A percentile compares a stretch with the other conserved stretches of the same genome.
These are phyloP conservation scores for Cotoneaster glaucophyllus DNA, from an alignment of 306 rosid species.

Conservation along the genomic window DNA sequence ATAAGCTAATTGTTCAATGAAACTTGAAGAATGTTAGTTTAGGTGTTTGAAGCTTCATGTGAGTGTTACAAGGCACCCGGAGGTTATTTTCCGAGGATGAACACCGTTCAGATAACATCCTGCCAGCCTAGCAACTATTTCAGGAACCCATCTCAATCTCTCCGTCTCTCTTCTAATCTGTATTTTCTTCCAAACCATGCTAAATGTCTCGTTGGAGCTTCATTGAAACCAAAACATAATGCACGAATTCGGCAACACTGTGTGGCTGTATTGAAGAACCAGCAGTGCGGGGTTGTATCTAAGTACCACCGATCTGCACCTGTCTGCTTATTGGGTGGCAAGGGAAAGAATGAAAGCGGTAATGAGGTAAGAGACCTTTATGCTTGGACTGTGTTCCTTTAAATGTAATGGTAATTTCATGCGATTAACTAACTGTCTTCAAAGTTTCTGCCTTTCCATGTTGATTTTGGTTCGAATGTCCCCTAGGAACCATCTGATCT, in stretches of 20 bases:
- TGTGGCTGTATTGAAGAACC: neutral
- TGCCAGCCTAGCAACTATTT: conserved; percentile 5
- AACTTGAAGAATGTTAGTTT: neutral
- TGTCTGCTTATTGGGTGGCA: conserved; percentile 3
- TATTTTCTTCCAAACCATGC: neutral
- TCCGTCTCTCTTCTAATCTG: neutral
- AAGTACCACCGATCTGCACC: neutral
- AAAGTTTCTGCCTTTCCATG: neutral
- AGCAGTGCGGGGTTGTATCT: neutral
- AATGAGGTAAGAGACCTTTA: neutral
- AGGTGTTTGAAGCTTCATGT: neutral
- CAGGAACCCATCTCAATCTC: conserved; percentile 1
- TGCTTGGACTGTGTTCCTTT: neutral
- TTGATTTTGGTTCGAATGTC: neutral
- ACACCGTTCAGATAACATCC: neutral
- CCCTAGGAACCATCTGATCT: neutral
- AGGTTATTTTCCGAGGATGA: neutral
- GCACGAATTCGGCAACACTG: neutral
- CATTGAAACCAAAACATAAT: neutral
- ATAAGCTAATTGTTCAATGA: neutral
- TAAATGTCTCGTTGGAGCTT: neutral
- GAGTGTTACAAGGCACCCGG: neutral
- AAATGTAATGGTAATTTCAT: neutral
- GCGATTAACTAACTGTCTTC: neutral
- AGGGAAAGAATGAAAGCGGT: conserved; percentile 3